phyloP scores from a whole-genome alignment of 768 basidiomycete genomes.

The Hysterangium stoloniferum region DNA sequence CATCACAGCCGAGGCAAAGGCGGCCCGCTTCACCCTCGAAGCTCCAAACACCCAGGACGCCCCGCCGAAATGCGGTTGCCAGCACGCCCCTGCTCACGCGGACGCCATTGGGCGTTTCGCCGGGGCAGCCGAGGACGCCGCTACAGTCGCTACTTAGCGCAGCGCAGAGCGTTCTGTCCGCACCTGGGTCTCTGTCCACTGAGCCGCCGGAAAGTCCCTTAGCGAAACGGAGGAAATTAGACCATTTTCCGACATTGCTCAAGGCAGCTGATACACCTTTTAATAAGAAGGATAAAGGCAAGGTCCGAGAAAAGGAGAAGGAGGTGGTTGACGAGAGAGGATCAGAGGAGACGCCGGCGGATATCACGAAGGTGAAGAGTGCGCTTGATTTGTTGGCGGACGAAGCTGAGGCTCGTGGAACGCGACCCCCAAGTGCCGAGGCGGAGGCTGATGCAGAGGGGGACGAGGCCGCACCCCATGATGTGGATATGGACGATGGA shows the following conservation, averaged over 20 bases:
- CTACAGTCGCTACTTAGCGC: slow-evolving; percentile 56
- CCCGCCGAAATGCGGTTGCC: slow-evolving; percentile 12
- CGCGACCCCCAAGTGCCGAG: too few relatives aligned
- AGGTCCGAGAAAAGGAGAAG: slow-evolving; percentile 4
- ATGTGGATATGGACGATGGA: too few relatives aligned
- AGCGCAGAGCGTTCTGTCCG: slow-evolving; percentile 49
- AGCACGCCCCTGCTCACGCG: slow-evolving; percentile 16
- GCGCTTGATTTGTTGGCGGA: too few relatives aligned
- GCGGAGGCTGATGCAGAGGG: too few relatives aligned
- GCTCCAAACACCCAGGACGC: slow-evolving; percentile 14
- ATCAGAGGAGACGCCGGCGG: slow-evolving; percentile 15
- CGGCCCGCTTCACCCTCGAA: slow-evolving; percentile 14
- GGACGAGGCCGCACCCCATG: too few relatives aligned
- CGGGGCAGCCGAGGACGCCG: slow-evolving; percentile 32
- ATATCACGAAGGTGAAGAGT: too few relatives aligned
- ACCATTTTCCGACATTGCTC: slow-evolving; percentile 6
- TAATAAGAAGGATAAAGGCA: not conserved
- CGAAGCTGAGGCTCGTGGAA: too few relatives aligned
- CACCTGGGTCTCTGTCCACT: slow-evolving; percentile 20
- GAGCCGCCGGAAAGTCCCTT: slow-evolving; percentile 28
- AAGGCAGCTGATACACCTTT: not conserved
- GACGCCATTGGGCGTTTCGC: slow-evolving; percentile 19
- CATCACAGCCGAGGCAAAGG: slow-evolving; percentile 20
- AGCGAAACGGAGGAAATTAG: slow-evolving; percentile 31
- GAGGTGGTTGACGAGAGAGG: slow-evolving; percentile 21